These are phyloP conservation scores for Penicillium steckii DNA, from an alignment of 495 filamentous ascomycete genomes.

Conservation along the genomic window DNA sequence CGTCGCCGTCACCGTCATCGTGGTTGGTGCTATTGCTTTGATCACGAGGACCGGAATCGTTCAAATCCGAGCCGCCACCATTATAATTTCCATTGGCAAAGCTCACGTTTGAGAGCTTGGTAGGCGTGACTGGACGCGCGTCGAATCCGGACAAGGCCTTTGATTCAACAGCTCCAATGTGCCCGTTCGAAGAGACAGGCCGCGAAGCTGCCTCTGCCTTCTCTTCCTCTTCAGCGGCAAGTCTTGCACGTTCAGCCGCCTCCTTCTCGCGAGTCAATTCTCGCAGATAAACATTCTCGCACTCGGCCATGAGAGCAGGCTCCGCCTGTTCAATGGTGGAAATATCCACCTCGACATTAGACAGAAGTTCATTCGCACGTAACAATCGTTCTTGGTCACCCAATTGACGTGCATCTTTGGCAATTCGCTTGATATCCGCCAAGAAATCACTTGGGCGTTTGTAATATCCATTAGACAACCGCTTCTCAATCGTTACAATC, in stretches of 20 bases:
- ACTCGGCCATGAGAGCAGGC: conserved; percentile 64
- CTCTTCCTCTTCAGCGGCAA: conserved; percentile 46
- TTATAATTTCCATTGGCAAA: conserved; percentile 50
- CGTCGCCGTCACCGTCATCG: conserved; percentile 60
- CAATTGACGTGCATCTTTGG: conserved; percentile 74
- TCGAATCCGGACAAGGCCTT: conserved; percentile 1
- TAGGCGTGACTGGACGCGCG: conserved; percentile 53
- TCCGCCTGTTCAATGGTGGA: conserved; percentile 61
- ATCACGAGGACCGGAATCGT: conserved; percentile 40
- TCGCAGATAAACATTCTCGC: conserved; percentile 70
- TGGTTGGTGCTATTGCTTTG: conserved; percentile 69
- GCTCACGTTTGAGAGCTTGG: conserved; percentile 45
- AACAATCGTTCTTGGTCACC: conserved; percentile 75
- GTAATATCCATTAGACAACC: conserved; percentile 93
- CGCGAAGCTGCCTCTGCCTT: conserved; percentile 22
- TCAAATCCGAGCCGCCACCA: conserved; percentile 47
- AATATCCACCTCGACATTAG: conserved; percentile 92
- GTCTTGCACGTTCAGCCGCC: conserved; percentile 59
- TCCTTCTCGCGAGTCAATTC: conserved; percentile 69
- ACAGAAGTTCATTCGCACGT: conserved; percentile 83
- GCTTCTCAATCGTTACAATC: conserved; percentile 88
- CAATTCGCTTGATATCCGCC: conserved; percentile 76
- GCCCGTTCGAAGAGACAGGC: conserved; percentile 35
- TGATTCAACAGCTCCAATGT: conserved; percentile 42
- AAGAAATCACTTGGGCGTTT: conserved; percentile 84